Evolutionary conservation across 306 rosid species (phyloP), one percentile per base, ranked within the genome.

Genomic region (Aeschynomene evenia): DNA sequence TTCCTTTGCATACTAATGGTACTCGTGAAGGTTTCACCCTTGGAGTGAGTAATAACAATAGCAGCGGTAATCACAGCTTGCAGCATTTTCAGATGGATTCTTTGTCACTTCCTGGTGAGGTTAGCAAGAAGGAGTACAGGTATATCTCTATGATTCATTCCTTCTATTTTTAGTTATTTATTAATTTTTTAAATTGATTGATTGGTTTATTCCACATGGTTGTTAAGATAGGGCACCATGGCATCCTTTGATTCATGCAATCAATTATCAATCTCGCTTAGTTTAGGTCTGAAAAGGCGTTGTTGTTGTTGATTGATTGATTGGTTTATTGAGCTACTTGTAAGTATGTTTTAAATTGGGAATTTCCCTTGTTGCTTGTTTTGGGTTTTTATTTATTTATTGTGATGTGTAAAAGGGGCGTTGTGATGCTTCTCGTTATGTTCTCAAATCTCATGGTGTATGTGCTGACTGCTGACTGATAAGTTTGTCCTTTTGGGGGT

Each of bases 91-190:
- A 86, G 64, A 66, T 85, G 73, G 89, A 83, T 75, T 64, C 92
- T 76, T 79, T 86, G 66, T 49, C 87, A 77, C 86, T 78, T 81
- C 79, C 87, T 9, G 81, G 36, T 83, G 89, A 87, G 54, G 80
- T 77, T 58, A 83, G 79, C 63, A 88, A 75, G 84, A 91, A 86
- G 81, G 90, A 86, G 73, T 88, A 81, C 69, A 85, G 97, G 97
- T 88, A 83, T 51, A 18, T 45, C 19, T 45, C 51, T 5, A 45
- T 45, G 20, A 45, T 45, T 45, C 7, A n/a, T 45, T 6, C 15
- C 9, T 45, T n/a, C 51, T 45, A n/a, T 45, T 45, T 15, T 45
- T 45, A n/a, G n/a, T n/a, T 9, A 9, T 45, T 45, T 45, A 45
- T 45, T 45, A n/a, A 14, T 45, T n/a, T 2, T 43, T 13, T 43